phyloP scores from a whole-genome alignment of 208 protist species.

The Leptomonas seymouri region DNA sequence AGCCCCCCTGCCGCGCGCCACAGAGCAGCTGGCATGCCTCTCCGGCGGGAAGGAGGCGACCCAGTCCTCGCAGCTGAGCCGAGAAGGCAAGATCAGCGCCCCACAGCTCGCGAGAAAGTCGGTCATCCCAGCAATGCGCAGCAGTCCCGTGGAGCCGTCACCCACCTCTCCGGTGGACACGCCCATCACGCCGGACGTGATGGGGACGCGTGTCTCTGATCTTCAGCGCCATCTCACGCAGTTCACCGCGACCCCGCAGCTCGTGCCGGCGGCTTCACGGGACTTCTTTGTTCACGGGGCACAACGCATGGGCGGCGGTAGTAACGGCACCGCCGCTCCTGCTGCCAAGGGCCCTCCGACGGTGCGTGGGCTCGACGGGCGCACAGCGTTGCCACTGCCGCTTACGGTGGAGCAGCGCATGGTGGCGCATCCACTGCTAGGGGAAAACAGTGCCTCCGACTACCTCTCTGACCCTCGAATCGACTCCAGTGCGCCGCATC shows the following conservation, averaged over 20 bases:
- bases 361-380: background rate
- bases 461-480: slow-evolving; percentile 14
- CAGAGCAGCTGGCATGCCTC: background rate
- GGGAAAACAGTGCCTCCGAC: background rate
- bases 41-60: background rate
- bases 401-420: background rate
- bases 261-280: slow-evolving; percentile 15
- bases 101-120: slow-evolving; percentile 2
- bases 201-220: slow-evolving; percentile 5
- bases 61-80: background rate
- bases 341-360: background rate
- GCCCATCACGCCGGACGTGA: background rate
- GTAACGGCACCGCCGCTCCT: background rate
- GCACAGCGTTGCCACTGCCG: background rate
- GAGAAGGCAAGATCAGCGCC: slow-evolving; percentile 12
- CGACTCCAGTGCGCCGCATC: slow-evolving; percentile 8
- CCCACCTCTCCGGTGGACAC: slow-evolving; percentile 4
- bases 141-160: background rate
- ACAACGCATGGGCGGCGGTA: slow-evolving; percentile 7
- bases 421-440: background rate
- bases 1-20: slow-evolving; percentile 1
- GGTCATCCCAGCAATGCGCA: background rate
- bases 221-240: background rate
- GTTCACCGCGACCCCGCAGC: slow-evolving; percentile 15
- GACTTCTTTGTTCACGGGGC: slow-evolving; percentile 17